Evolutionary conservation across 2,329 filamentous ascomycete genomes (phyloP), one percentile per base, ranked within the genome.

Genomic region (Ampelomyces quisqualis): DNA sequence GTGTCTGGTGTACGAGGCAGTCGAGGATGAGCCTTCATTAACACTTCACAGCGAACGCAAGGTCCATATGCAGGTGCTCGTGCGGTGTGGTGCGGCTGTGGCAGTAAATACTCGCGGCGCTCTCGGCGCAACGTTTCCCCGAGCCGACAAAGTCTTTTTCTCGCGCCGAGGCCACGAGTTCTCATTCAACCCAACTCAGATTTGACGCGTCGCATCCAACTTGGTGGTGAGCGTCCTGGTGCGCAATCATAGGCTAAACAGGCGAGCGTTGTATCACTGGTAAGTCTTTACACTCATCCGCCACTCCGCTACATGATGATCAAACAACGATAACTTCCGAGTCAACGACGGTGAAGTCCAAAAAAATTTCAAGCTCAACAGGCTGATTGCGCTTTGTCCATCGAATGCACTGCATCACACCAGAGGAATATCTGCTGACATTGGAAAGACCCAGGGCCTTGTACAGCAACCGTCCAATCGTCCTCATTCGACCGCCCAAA

Each of bases 351-450:
- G 58, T 67, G 64, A 66, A 64, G 64, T 58, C 51, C 51, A 55
- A 62, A 64, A n/a, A 58, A 67, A 67, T 63, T 65, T 76, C 73
- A 77, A 77, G 74, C 74, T 77, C 74, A 77, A 77, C 73, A 77
- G 69, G 73, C 72, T 77, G 74, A 78, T 65, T 48, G 40, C 45
- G 29, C 19, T 39, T 38, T 24, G 28, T 32, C 32, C 27, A 10
- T 22, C 31, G n/a, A 21, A 15, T 39, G 17, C 41, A 40, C 32
- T 26, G 34, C 26, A 43, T 34, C 23, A 11, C 35, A 11, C 22
- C 21, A 11, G n/a, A 27, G 6, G 7, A 20, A 9, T 38, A 35
- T 26, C 23, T 31, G 44, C 57, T 60, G 43, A 60, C 51, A 4
- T 29, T 8, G 4, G 34, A 49, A 51, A 38, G 38, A 6, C 8